Percentiles rank a stretch among this genome's conserved stretches.
Conservation (phyloP, 768 basidiomycete species). For the Candolleomyces aberdarensis region DNA sequence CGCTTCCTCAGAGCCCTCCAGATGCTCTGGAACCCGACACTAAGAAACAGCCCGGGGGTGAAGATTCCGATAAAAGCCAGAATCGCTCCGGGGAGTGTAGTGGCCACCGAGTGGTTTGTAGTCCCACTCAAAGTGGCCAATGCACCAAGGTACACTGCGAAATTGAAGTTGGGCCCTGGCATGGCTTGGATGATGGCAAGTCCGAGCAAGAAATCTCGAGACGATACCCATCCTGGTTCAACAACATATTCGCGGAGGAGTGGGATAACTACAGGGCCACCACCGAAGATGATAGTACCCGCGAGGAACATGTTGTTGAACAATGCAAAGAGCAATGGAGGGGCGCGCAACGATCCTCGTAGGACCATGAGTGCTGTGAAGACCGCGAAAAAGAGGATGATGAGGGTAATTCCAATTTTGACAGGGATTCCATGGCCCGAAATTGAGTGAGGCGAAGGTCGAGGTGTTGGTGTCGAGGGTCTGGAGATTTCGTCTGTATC, state of each 20-base stretch:
- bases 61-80: constrained; percentile 50
- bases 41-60: constrained; percentile 40
- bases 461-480: not conserved
- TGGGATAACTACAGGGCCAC: constrained; percentile 57
- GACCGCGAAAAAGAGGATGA: constrained; percentile 21
- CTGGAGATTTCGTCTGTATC: not conserved
- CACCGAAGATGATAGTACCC: constrained; percentile 48
- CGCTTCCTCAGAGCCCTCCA: constrained; percentile 30
- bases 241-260: constrained; percentile 51
- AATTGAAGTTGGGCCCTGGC: constrained; percentile 58
- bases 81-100: constrained; percentile 37
- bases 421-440: constrained; percentile 23
- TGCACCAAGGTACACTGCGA: constrained; percentile 49
- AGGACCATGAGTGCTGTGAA: constrained; percentile 29
- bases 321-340: constrained; percentile 30
- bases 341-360: constrained; percentile 19
- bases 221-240: constrained; percentile 46
- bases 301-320: constrained; percentile 48
- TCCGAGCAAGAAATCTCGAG: constrained; percentile 52
- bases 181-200: constrained; percentile 47
- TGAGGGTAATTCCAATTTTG: constrained; percentile 20
- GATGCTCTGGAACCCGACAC: constrained; percentile 32
- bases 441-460: not conserved
- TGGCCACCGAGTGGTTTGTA: constrained; percentile 20
- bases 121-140: constrained; percentile 27